phyloP scores from a whole-genome alignment of 306 rosid species.

The Vigna hirtella region DNA sequence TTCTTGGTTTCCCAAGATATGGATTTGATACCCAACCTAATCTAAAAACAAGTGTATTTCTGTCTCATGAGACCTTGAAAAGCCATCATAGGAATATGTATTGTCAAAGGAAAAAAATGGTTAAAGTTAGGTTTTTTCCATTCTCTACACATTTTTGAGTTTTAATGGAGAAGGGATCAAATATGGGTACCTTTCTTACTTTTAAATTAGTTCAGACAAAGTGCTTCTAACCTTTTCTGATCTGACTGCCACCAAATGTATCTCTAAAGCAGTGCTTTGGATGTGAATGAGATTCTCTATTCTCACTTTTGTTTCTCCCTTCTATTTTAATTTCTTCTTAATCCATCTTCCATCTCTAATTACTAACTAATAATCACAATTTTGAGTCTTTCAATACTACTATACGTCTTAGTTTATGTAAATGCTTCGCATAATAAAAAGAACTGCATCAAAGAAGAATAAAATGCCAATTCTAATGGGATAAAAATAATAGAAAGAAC shows the following conservation, averaged over 20 bases:
- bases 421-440: too few relatives aligned
- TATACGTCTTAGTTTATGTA: too few relatives aligned
- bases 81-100: slow-evolving; percentile 33
- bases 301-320: slow-evolving; percentile 18
- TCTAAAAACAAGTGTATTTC: slow-evolving; percentile 6
- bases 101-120: slow-evolving; percentile 28
- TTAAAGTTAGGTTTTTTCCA: slow-evolving; percentile 38
- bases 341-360: slow-evolving; percentile 13
- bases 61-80: slow-evolving; percentile 45
- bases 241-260: slow-evolving; percentile 56
- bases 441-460: too few relatives aligned
- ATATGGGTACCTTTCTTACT: slow-evolving; percentile 38
- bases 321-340: slow-evolving; percentile 1
- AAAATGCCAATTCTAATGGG: too few relatives aligned
- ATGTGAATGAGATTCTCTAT: slow-evolving; percentile 29
- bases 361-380: background rate
- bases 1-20: slow-evolving; percentile 14
- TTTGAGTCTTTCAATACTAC: too few relatives aligned
- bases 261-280: slow-evolving; percentile 47
- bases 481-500: background rate
- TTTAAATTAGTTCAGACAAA: slow-evolving; percentile 57
- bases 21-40: slow-evolving; percentile 22
- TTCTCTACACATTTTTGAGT: slow-evolving; percentile 30
- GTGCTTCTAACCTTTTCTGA: slow-evolving; percentile 56
- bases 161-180: slow-evolving; percentile 42